phyloP scores from a whole-genome alignment of 1,284 basidiomycete genomes.

The Leccinum subrobustum region DNA sequence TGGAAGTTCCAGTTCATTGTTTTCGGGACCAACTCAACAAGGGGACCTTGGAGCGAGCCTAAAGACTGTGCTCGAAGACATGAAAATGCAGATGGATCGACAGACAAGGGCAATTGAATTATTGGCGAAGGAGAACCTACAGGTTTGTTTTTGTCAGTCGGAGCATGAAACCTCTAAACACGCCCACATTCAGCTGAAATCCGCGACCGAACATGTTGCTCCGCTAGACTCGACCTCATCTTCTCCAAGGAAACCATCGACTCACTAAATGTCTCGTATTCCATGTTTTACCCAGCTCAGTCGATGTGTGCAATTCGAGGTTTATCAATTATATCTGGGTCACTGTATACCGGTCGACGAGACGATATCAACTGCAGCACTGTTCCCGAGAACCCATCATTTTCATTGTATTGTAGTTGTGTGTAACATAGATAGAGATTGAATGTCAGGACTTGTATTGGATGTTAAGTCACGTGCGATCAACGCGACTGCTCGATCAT shows the following conservation, averaged over 20 bases:
- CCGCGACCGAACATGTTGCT: conserved; percentile 15
- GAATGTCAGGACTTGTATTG: background rate
- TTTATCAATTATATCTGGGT: background rate
- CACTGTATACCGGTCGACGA: background rate
- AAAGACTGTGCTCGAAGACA: conserved; percentile 29
- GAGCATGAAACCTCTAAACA: conserved; percentile 12
- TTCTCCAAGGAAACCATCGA: conserved; percentile 19
- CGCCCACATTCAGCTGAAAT: conserved; percentile 20
- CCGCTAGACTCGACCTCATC: conserved; percentile 15
- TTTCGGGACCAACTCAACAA: conserved; percentile 21
- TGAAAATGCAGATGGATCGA: conserved; percentile 34
- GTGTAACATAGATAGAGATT: background rate
- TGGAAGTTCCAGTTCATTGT: conserved; percentile 11
- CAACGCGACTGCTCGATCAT: conserved; percentile 30
- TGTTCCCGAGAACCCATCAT: background rate
- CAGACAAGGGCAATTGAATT: conserved; percentile 32
- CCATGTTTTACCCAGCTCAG: background rate
- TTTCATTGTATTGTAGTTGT: conserved; percentile 11
- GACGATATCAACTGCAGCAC: background rate
- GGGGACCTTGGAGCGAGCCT: conserved; percentile 24
- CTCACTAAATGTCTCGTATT: conserved; percentile 4
- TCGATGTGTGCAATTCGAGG: background rate
- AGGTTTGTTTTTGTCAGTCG: conserved; percentile 21
- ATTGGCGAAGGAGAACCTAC: conserved; percentile 32
- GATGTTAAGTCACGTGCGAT: conserved; percentile 28